Evolutionary conservation across 129 eudicot species (phyloP), one percentile per base, ranked within the genome.

Genomic region (Flaveria robusta): DNA sequence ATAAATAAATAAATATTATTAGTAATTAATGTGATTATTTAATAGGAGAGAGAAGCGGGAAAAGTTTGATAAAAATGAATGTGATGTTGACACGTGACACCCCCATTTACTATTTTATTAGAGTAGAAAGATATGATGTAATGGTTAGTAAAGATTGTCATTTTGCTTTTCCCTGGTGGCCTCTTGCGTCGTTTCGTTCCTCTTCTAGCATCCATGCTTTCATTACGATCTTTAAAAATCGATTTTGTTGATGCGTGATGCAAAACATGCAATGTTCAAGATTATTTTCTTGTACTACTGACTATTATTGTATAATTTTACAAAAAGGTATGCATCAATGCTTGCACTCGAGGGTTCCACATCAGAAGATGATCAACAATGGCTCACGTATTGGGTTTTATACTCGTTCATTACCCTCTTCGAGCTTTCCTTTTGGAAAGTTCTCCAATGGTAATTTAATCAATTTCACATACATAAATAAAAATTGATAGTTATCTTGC

Each of bases 371-470:
- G 96, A 94, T 76, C 99, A 91, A 74, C 99, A 94, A 45, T 94
- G 99, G 99, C 93, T 94, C 34, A 94, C 99, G 13, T 94, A 94
- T 72, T 94, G 99, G 99, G 88, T 94, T 83, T 26, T 94, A 14
- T 89, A 94, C 86, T 94, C 99, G 1, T 89, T 94, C 62, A 82
- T 86, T 24, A 86, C 96, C 16, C 89, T 94, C 49, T 91, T 94
- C 54, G 99, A 94, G 90, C 97, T 94, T 66, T 91, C 99, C 7
- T 89, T 72, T 74, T 94, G 99, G 99, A 85, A 85, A 74, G 75
- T 94, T 75, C 99, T 94, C 70, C 97, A 91, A 86, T 94, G 99
- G 99, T 94, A 63, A 67, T 42, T 66, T 2, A 20, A 26, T 42
- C 43, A 50, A 0, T 19, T 66, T 51, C 62, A 39, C 14, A 2